Conservation (phyloP, 192 early-diverging fungal species). For the Radiomyces spectabilis region DNA sequence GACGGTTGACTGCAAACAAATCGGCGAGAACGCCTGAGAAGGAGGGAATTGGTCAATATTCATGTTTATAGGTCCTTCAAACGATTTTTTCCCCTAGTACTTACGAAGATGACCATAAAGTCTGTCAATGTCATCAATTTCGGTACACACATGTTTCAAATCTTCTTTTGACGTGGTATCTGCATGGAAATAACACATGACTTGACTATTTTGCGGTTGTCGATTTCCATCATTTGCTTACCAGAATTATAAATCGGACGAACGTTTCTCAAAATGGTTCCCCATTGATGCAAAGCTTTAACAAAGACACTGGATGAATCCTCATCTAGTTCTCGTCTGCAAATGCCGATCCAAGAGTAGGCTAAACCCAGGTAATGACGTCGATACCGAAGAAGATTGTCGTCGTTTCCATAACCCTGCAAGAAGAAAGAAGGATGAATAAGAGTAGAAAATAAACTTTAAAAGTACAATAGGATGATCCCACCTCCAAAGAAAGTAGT, state of each 20-base stretch:
- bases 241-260: constrained; percentile 18
- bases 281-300: constrained; percentile 54
- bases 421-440: not conserved
- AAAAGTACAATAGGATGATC: too few species aligned
- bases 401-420: constrained; percentile 25
- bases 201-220: too few species aligned
- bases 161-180: constrained; percentile 11
- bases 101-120: constrained; percentile 47
- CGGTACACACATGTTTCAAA: constrained; percentile 2
- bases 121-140: constrained; percentile 39
- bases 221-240: too few species aligned
- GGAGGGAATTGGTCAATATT: constrained; percentile 9
- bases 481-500: constrained; percentile 23
- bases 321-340: constrained; percentile 27
- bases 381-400: constrained; percentile 29
- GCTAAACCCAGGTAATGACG: constrained; percentile 53
- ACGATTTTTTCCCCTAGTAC: not conserved
- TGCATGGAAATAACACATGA: not conserved
- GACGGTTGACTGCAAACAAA: constrained; percentile 49
- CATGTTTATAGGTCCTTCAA: not conserved
- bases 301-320: constrained; percentile 33
- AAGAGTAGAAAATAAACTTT: not conserved
- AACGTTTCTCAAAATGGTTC: constrained; percentile 39
- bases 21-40: constrained; percentile 52
- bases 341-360: constrained; percentile 50